Base-by-base conservation (phyloP, 805 yeast genomes). In the Wickerhamiella kurtzmanii region DNA sequence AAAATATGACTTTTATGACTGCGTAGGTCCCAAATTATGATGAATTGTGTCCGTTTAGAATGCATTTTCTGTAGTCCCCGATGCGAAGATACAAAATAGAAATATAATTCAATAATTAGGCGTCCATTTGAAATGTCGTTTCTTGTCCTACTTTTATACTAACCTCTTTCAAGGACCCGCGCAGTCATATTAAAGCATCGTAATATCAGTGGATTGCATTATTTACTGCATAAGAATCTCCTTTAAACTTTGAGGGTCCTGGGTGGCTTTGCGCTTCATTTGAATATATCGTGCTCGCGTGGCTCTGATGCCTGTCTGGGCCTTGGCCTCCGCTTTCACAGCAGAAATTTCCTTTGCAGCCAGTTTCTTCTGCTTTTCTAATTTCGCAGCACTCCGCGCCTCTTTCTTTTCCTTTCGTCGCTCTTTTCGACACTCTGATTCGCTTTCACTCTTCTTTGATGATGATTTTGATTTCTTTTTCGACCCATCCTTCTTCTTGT, bases 181-280 rank as follows among this genome's bases (percentile, higher is more conserved):
- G n/a, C n/a, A n/a, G n/a, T n/a, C n/a, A n/a, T n/a, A n/a, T n/a
- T n/a, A n/a, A n/a, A n/a, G n/a, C n/a, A n/a, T n/a, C n/a, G n/a
- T n/a, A n/a, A n/a, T n/a, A n/a, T n/a, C n/a, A n/a, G n/a, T n/a
- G n/a, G n/a, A n/a, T n/a, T n/a, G n/a, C n/a, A n/a, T n/a, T n/a
- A n/a, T n/a, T 36, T 32, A 48, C 11, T 87, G 76, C 96, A 89
- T 89, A 60, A 89, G 84, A 48, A 89, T 89, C 64, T 89, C 97
- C 56, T 84, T 86, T 51, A 89, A 71, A 13, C 95, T 87, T 62
- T 85, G 79, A 2, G 82, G 74, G 61, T 89, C 97, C 79, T 82
- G 76, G 0, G 88, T 86, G 1, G 96, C 89, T 9, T 94, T 92
- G 57, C 92, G 74, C 62, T 89, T 89, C 62, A 87, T 95, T 54